Percentiles rank a stretch among this genome's conserved stretches.
These are phyloP conservation scores for Nakazawaea wickerhamii DNA, from an alignment of 805 yeast genomes.

Conservation along the genomic window DNA sequence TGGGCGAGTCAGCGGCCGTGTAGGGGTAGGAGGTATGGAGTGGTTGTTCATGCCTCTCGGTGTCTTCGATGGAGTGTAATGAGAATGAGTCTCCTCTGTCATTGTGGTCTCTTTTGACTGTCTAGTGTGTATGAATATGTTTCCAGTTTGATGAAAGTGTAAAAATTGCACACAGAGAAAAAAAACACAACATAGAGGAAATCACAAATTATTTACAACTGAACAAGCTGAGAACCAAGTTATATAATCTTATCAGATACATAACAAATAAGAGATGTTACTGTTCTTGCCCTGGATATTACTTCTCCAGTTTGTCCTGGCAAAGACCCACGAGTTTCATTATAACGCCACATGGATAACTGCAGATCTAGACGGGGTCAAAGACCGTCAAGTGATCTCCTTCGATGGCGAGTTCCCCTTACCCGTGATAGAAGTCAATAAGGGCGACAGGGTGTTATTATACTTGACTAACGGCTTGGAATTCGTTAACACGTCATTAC, in stretches of 20 bases:
- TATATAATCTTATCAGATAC: not conserved
- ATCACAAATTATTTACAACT: no score
- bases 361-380: conserved; percentile 64
- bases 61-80: not conserved
- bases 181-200: not conserved
- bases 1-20: not conserved
- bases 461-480: conserved; percentile 60
- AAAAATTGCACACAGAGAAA: no score
- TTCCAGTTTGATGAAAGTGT: no score
- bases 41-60: not conserved
- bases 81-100: not conserved
- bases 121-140: no score
- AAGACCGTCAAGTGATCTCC: conserved; percentile 53
- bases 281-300: not conserved
- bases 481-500: conserved; percentile 51
- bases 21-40: not conserved
- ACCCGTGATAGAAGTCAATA: conserved; percentile 59
- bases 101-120: no score
- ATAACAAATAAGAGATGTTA: not conserved
- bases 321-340: conserved; percentile 48
- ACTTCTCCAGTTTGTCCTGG: conserved; percentile 1
- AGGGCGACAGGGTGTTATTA: conserved; percentile 57
- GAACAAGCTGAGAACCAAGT: no score
- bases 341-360: conserved; percentile 53
- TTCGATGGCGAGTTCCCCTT: conserved; percentile 71